These are phyloP conservation scores for Pythium rishiriense DNA, from an alignment of 352 stramenopile genomes.

Conservation along the genomic window DNA sequence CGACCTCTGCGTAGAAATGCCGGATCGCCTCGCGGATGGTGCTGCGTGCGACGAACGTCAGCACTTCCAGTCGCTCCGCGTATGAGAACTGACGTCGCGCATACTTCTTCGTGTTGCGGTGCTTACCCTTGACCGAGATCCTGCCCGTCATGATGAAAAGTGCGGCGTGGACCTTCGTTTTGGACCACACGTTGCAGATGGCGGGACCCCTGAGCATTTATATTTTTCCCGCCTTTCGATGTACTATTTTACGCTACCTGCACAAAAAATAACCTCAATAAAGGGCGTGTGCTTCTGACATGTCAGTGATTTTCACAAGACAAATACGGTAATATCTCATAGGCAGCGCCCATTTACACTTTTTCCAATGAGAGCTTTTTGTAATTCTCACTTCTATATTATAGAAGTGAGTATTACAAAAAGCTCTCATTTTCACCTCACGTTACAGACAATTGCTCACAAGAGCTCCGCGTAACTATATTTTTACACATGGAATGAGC, in stretches of 20 bases:
- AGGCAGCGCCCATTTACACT: too few species aligned
- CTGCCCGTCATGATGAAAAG: too few species aligned
- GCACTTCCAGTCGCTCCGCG: not conserved
- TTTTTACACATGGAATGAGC: too few species aligned
- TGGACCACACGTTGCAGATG: not conserved
- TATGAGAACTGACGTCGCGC: not conserved
- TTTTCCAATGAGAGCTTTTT: too few species aligned
- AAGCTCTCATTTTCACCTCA: too few species aligned
- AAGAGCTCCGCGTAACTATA: too few species aligned
- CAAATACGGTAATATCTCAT: slow-evolving; percentile 1
- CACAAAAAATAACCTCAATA: slow-evolving; percentile 9
- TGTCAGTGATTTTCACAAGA: slow-evolving; percentile 5
- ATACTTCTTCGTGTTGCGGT: slow-evolving; percentile 1
- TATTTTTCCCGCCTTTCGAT: slow-evolving; percentile 1
- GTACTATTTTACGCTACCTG: not conserved
- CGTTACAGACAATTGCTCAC: too few species aligned
- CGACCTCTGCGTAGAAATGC: not conserved
- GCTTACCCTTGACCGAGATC: slow-evolving; percentile 2
- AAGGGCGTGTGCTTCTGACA: slow-evolving; percentile 3
- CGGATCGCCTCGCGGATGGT: not conserved
- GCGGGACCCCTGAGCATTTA: not conserved
- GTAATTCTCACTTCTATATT: too few species aligned
- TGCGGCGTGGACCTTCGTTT: not conserved
- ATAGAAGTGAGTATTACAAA: too few species aligned
- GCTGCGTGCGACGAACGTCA: not conserved